These are phyloP conservation scores for Dendrobium officinale DNA, from an alignment of 106 monocot genomes.

Conservation along the genomic window DNA sequence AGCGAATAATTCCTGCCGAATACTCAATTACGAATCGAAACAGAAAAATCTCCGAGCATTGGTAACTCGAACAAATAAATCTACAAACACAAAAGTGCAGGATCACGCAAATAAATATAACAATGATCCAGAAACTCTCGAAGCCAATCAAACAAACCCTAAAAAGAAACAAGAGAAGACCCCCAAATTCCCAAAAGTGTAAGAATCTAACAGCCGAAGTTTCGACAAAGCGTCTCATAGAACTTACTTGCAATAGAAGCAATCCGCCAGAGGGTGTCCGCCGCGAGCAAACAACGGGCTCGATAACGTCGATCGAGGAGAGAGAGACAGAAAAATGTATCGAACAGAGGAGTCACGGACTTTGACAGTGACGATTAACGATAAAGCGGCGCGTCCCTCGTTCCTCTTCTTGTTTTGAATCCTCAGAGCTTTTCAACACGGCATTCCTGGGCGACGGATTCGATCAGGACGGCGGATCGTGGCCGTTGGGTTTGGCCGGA, in stretches of 20 bases:
- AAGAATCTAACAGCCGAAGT: background rate
- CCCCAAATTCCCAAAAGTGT: background rate
- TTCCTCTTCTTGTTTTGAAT: background rate
- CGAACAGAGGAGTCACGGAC: background rate
- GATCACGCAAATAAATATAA: background rate
- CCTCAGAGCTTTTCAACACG: background rate
- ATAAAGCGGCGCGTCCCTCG: background rate
- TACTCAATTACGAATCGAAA: background rate
- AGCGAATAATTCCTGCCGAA: background rate
- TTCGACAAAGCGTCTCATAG: background rate
- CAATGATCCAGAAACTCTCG: background rate
- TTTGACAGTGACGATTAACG: background rate
- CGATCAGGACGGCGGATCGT: background rate
- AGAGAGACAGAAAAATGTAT: background rate
- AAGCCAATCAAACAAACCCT: background rate
- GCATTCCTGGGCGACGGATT: background rate
- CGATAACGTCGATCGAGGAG: background rate
- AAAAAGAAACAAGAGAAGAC: background rate
- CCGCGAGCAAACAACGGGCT: background rate
- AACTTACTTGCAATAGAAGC: slow-evolving; percentile 1
- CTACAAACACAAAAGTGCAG: no score
- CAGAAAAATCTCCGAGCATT: background rate
- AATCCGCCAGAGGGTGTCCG: background rate
- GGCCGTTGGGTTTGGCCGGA: background rate
- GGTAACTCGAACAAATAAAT: no score